A percentile compares a stretch with the other conserved stretches of the same genome.
phyloP scores from a whole-genome alignment of 805 yeast species.

The Dipodascopsis tothii region DNA sequence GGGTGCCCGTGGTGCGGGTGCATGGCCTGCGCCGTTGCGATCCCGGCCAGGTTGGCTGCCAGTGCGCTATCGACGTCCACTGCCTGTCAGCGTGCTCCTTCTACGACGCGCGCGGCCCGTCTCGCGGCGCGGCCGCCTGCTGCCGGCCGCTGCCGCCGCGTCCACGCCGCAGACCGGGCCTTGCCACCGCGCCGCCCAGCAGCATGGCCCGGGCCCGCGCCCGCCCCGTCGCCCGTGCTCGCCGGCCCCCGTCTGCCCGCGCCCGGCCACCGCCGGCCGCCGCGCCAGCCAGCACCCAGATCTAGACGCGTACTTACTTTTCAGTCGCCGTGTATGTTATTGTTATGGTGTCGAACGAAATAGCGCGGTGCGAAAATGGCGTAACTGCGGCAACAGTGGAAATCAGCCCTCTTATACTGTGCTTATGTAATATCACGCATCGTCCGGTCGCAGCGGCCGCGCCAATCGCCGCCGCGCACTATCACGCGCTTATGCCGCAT shows the following conservation, averaged over 20 bases:
- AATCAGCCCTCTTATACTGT: background rate
- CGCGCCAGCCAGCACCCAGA: no score
- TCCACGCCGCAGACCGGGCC: background rate
- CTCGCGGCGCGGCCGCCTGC: background rate
- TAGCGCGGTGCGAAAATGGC: background rate
- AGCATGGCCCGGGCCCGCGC: background rate
- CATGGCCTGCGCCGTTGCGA: slow-evolving; percentile 9
- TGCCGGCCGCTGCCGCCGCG: background rate
- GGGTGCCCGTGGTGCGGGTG: slow-evolving; percentile 19
- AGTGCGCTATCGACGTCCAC: slow-evolving; percentile 21
- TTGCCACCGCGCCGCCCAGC: background rate
- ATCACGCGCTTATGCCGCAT: background rate
- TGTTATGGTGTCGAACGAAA: background rate
- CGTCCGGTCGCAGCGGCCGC: background rate
- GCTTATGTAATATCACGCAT: background rate
- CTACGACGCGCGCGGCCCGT: background rate
- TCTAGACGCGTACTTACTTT: no score
- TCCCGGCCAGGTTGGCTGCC: slow-evolving; percentile 19
- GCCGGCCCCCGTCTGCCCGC: background rate
- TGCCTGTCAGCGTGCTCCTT: background rate
- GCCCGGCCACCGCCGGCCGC: background rate
- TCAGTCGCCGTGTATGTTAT: no score
- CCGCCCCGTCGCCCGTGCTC: background rate
- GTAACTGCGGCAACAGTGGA: background rate
- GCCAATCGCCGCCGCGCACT: background rate